Conservation (phyloP, 371 early-diverging fungal species). For the Mucor indicus region DNA sequence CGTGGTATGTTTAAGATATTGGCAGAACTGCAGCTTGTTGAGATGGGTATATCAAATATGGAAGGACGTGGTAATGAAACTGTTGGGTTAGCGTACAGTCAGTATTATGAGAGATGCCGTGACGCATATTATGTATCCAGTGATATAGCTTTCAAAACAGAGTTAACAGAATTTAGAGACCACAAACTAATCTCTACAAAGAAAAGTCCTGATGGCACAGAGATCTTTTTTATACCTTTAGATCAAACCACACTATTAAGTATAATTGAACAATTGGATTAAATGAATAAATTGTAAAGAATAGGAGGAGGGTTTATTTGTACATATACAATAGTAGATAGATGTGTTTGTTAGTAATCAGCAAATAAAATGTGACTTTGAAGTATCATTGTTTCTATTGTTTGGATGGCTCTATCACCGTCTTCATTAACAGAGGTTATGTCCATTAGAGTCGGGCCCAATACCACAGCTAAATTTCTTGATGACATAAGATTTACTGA, state of each 20-base stretch:
- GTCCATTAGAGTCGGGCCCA: slow-evolving; percentile 90
- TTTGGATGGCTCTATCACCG: too few relatives aligned
- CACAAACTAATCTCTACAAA: slow-evolving; percentile 79
- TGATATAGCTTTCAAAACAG: slow-evolving; percentile 78
- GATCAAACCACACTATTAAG: slow-evolving; percentile 56
- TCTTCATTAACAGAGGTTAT: too few relatives aligned
- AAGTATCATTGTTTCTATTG: too few relatives aligned
- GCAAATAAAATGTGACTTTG: too few relatives aligned
- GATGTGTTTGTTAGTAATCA: too few relatives aligned
- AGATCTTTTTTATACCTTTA: slow-evolving; percentile 81
- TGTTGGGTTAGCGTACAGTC: slow-evolving; percentile 59
- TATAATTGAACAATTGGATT: slow-evolving; percentile 59
- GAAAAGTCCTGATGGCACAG: slow-evolving; percentile 70
- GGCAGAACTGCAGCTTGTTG: slow-evolving; percentile 71
- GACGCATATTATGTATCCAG: slow-evolving; percentile 83
- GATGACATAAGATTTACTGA: slow-evolving; percentile 79
- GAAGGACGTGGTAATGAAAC: slow-evolving; percentile 37
- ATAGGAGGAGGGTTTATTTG: too few relatives aligned
- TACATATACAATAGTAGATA: too few relatives aligned
- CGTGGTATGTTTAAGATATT: slow-evolving; percentile 75
- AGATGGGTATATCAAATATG: slow-evolving; percentile 42
- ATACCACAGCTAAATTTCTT: slow-evolving; percentile 87
- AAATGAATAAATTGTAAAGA: too few relatives aligned
- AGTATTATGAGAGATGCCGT: slow-evolving; percentile 68
- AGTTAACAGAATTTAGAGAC: slow-evolving; percentile 89